Evolutionary conservation across 768 basidiomycete species (phyloP), one percentile per base, ranked within the genome.

Genomic region (Pleurotus tuber-regium): DNA sequence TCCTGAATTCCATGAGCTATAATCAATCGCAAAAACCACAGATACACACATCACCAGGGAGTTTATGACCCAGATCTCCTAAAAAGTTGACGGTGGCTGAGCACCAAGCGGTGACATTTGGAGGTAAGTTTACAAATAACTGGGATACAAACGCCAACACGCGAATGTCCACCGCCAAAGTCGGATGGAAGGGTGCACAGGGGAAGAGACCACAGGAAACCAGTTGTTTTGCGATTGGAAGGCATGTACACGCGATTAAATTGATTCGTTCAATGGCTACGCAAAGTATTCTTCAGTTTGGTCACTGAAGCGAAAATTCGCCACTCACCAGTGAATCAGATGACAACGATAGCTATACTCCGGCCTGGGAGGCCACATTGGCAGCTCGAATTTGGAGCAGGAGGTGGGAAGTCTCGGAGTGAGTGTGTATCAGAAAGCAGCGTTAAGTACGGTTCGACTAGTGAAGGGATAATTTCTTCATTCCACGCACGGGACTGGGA

Each of bases 91-190:
- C 63, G 8, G 69, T 30, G 0, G 69, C 57, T 14, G 62, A 55
- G n/a, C 62, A 57, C 57, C 61, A 64, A 0, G 60, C 67, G 1
- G 62, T 61, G 39, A 55, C 58, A 42, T 68, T 67, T 9, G 62
- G 68, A 8, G 64, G 52, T 4, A 61, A 51, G 16, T 42, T 50
- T 21, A 66, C 40, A 52, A 66, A 70, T 0, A 70, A 53, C 6
- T 55, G 31, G 23, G 38, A 21, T 0, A 63, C 62, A 49, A 71
- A 67, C 24, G 64, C 58, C 8, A 71, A 49, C 29, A 70, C 55
- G 28, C 53, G 53, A 14, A 71, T 25, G 44, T 69, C 64, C 1
- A 72, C 62, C 10, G 66, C 70, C 2, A 72, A 53, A 8, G 62
- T 60, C 4, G 70, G 70, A 0, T 39, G 48, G 3, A 60, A 14